Base-by-base conservation (phyloP, 2,329 filamentous ascomycete species). In the Diaporthe sp. region DNA sequence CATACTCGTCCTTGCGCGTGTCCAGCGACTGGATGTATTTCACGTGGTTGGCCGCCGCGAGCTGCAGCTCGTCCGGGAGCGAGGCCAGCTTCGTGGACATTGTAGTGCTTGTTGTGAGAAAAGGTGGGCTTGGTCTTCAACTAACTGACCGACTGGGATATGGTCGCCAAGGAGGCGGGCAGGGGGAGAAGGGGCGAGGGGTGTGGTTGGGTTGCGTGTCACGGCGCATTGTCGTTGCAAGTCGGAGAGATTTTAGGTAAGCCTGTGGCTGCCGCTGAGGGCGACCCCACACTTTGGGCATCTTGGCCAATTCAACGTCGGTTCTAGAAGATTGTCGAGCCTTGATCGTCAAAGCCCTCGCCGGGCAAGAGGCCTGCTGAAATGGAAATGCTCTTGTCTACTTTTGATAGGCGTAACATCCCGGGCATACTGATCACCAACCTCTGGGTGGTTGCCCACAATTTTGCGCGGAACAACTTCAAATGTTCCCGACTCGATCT, bases 21-120 rank as follows among this genome's bases (percentile, higher is more conserved):
- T 99, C 95, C 78, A 99, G 89, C 80, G 93, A 94, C 84, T 97
- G 94, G 78, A 99, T 95, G 83, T 98, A 99, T 81, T 92, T 91
- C 79, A 98, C 94, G 83, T 99, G 97, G 30, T 88, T 87, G 10
- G 86, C 86, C 8, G 85, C 85, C 66, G 87, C 87, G 65, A 91
- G 85, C 76, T 84, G 82, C 32, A 84, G 82, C 77, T 85, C 84
- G 50, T 85, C 82, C 37, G 84, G 81, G 25, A 85, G 80, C 10
- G 82, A 78, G n/a, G 81, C 76, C 37, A 84, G 76, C 30, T 78
- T 78, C 32, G 78, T 76, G 30, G 83, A 75, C 84, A 86, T 86
- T 61, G 61, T 22, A 5, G 22, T 4, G n/a, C 4, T 6, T 1
- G 15, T 10, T 75, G 42, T 47, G 42, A 42, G 39, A 17, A 17